A percentile compares a stretch with the other conserved stretches of the same genome.
phyloP scores from a whole-genome alignment of 164 flowering plant species.

The Liriodendron chinense region DNA sequence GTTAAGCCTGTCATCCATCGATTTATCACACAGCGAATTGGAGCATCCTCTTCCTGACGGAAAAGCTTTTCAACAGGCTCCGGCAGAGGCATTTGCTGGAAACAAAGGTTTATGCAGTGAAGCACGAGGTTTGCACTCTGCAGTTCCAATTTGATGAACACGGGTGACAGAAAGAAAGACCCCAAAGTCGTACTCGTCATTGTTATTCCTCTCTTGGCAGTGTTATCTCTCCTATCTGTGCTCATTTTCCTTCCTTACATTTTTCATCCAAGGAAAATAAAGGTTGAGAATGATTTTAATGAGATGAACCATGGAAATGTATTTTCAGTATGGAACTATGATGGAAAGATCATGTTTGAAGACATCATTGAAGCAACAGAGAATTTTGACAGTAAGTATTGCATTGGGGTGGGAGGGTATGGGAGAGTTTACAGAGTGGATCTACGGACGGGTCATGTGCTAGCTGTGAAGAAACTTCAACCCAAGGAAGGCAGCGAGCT shows the following conservation, averaged over 20 bases:
- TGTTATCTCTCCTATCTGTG: not conserved
- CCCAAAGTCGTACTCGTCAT: not conserved
- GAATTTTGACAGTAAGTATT: too few species aligned
- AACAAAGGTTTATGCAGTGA: conserved; percentile 8
- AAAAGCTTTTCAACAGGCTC: not conserved
- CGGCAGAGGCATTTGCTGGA: not conserved
- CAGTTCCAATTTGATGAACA: not conserved
- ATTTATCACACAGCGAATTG: conserved; percentile 6
- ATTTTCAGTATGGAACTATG: too few species aligned
- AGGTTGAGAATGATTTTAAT: not conserved
- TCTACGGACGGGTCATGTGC: not conserved
- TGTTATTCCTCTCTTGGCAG: not conserved
- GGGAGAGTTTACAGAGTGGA: not conserved
- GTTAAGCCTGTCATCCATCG: not conserved
- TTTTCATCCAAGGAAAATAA: not conserved
- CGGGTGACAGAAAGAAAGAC: not conserved
- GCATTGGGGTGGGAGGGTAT: too few species aligned
- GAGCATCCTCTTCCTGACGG: conserved; percentile 3
- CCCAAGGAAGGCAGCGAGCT: not conserved
- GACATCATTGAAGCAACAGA: too few species aligned
- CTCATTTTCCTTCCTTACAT: not conserved
- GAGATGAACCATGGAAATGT: not conserved
- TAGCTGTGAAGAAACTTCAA: conserved; percentile 10
- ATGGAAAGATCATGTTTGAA: too few species aligned
- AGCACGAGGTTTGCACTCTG: not conserved